Evolutionary conservation across 1,139 yeast genomes (phyloP).

Genomic region (Kodamaea sp.): DNA sequence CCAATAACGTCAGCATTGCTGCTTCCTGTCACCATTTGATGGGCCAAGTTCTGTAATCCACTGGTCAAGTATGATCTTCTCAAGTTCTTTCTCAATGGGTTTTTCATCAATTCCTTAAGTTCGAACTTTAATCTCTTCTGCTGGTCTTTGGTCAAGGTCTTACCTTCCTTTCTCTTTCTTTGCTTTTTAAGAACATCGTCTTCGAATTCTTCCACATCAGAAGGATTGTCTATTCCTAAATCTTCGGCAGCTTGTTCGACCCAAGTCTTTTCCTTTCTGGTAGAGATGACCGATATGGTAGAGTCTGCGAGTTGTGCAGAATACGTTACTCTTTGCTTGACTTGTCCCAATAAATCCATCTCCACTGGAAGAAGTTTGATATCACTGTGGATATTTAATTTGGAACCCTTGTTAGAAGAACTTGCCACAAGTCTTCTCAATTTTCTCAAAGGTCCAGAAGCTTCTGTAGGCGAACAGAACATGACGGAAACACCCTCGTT

Average conservation of each 20-base stretch:
- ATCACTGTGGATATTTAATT: slow-evolving; percentile 47
- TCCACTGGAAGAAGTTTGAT: slow-evolving; percentile 79
- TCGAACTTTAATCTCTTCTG: slow-evolving; percentile 52
- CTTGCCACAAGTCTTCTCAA: slow-evolving; percentile 63
- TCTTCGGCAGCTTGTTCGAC: slow-evolving; percentile 90
- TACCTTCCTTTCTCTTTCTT: slow-evolving; percentile 60
- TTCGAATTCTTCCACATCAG: slow-evolving; percentile 53
- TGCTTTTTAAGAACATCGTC: slow-evolving; percentile 69
- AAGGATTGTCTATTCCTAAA: slow-evolving; percentile 76
- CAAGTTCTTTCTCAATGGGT: slow-evolving; percentile 66
- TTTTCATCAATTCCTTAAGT: slow-evolving; percentile 54
- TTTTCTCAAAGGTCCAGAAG: slow-evolving; percentile 81
- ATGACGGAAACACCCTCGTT: slow-evolving; percentile 91
- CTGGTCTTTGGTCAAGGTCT: slow-evolving; percentile 53
- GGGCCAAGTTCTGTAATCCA: slow-evolving; percentile 84
- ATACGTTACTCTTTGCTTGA: slow-evolving; percentile 66
- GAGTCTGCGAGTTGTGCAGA: slow-evolving; percentile 79
- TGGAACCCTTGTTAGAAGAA: slow-evolving; percentile 25
- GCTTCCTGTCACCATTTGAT: slow-evolving; percentile 70
- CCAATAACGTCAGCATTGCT: slow-evolving; percentile 75
- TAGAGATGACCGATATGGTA: slow-evolving; percentile 56
- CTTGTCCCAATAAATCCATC: slow-evolving; percentile 65
- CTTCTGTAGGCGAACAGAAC: slow-evolving; percentile 92
- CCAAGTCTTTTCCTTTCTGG: slow-evolving; percentile 79
- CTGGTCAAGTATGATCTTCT: slow-evolving; percentile 81